Base-by-base conservation (phyloP, 2,329 filamentous ascomycete genomes). In the Leptosphaerulina australis region DNA sequence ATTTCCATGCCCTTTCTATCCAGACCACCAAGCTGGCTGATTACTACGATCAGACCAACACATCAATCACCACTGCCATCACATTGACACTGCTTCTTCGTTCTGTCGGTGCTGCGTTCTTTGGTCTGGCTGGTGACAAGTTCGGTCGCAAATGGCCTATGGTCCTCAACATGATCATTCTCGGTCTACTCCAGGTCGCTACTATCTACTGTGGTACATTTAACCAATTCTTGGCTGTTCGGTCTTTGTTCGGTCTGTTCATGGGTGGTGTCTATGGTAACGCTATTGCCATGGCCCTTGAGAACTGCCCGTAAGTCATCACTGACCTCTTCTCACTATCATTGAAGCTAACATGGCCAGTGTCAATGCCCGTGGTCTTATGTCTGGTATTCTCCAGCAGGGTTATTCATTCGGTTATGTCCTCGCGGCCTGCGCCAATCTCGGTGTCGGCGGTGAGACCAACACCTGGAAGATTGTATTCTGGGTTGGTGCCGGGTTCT, bases 141-240 rank as follows among this genome's bases (percentile, higher is more conserved):
- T 94, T 84, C 69, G 90, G 90, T 5, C 83, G 90, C 46, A 93
- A 92, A 74, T 90, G 88, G 86, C 88, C 89, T 34, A 90, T 92
- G 86, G 86, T 92, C 7, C 62, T 84, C 62, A 93, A 93, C 77
- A 88, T 92, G 84, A 77, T 91, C 50, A 74, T 90, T 18, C 78
- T 90, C 3, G 85, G 85, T 28, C 69, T 85, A 5, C 78, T 92
- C 8, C 88, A 92, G 70, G 83, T 91, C 50, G 88, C 85, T 18
- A 94, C 90, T 14, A 91, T 91, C 60, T 94, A 91, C 74, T 83
- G 84, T 66, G 63, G 70, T 0, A 91, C 86, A 0, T 94, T 90
- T 68, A 70, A 81, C 45, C 83, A 90, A 62, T 92, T 92, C 70
- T 75, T 91, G n/a, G 88, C 83, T 7, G 87, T 91, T 1, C 80